These are phyloP conservation scores for Candida ficus DNA, from an alignment of 805 yeast species.

Conservation along the genomic window DNA sequence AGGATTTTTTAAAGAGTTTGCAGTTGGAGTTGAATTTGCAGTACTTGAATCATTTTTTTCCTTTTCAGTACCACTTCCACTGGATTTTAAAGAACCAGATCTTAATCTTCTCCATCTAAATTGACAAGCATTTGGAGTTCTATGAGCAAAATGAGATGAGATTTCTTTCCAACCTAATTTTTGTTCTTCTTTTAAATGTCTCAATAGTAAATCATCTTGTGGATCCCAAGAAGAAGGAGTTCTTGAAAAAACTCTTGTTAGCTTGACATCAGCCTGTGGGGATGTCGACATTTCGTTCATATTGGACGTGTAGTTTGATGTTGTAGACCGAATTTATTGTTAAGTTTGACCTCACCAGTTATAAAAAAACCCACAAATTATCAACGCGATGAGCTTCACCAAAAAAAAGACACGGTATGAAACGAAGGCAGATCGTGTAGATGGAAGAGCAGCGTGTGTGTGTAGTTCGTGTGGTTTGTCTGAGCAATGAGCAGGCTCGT, in stretches of 20 bases:
- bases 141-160: slow-evolving; percentile 66
- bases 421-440: too few species aligned
- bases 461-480: too few species aligned
- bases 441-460: too few species aligned
- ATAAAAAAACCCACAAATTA: slow-evolving; percentile 3
- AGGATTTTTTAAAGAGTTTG: slow-evolving; percentile 1
- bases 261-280: slow-evolving; percentile 20
- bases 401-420: too few species aligned
- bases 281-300: slow-evolving; percentile 20
- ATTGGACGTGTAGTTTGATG: background rate
- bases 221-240: slow-evolving; percentile 72
- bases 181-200: slow-evolving; percentile 76
- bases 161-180: slow-evolving; percentile 90
- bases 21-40: slow-evolving; percentile 15
- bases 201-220: slow-evolving; percentile 62
- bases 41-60: slow-evolving; percentile 1
- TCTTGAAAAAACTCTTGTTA: slow-evolving; percentile 24
- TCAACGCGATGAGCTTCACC: slow-evolving; percentile 8
- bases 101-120: slow-evolving; percentile 79
- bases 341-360: background rate
- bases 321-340: too few species aligned
- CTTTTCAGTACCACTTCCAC: slow-evolving; percentile 5
- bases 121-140: slow-evolving; percentile 88
- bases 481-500: too few species aligned
- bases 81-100: slow-evolving; percentile 34